These are phyloP conservation scores for Adansonia grandidieri DNA, from an alignment of 441 rosid species.

Conservation along the genomic window DNA sequence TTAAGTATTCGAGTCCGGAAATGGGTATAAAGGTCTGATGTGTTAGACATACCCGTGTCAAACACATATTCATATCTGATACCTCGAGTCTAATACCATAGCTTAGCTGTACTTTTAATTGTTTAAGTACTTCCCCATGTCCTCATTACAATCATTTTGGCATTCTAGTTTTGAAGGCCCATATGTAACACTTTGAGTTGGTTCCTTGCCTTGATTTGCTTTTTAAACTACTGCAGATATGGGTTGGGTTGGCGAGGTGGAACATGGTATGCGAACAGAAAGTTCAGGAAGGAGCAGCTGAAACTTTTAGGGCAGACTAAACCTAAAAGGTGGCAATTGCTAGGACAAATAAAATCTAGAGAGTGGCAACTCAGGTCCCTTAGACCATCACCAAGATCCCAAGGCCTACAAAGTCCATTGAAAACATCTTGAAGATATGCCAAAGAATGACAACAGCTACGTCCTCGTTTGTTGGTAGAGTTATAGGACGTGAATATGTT, in stretches of 20 bases:
- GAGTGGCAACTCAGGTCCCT: slow-evolving; percentile 61
- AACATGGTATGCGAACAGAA: slow-evolving; percentile 83
- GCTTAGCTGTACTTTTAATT: background rate
- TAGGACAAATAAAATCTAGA: slow-evolving; percentile 58
- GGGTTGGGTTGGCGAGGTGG: slow-evolving; percentile 98
- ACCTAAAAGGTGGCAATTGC: slow-evolving; percentile 70
- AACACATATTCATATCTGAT: no score
- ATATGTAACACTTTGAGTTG: background rate
- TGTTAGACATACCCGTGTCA: no score
- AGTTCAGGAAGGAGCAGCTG: slow-evolving; percentile 79
- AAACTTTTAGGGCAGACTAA: slow-evolving; percentile 68
- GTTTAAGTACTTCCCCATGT: no score
- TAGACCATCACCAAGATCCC: slow-evolving; percentile 48
- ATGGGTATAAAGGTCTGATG: no score
- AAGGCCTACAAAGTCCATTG: slow-evolving; percentile 30
- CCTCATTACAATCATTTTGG: background rate
- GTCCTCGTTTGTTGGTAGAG: no score
- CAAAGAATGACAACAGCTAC: slow-evolving; percentile 20
- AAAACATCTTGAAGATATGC: slow-evolving; percentile 36
- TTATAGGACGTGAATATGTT: no score
- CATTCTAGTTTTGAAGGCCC: slow-evolving; percentile 16
- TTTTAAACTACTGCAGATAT: slow-evolving; percentile 52
- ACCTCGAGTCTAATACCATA: no score
- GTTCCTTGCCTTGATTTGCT: background rate
- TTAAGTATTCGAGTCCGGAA: no score